Percentiles rank a stretch among this genome's conserved stretches.
Evolutionary conservation across 805 yeast species (phyloP).

Genomic region (Brettanomyces sp.): DNA sequence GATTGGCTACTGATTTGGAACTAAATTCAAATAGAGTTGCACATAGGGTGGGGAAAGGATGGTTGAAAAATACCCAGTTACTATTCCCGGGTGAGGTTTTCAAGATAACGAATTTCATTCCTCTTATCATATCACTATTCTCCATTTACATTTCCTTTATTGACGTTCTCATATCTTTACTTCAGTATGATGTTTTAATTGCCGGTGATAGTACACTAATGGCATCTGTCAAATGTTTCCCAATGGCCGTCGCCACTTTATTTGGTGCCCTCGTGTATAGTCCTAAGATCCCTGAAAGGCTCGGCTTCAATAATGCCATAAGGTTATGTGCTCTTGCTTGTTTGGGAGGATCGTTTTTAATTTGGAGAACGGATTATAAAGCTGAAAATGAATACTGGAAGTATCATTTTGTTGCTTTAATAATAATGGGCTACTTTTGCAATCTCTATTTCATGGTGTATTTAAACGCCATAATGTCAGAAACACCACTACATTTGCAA

Average conservation of each 20-base stretch:
- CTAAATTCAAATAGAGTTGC: too few species aligned
- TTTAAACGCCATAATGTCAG: slow-evolving; percentile 20
- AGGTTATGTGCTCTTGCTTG: slow-evolving; percentile 7
- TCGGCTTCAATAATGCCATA: slow-evolving; percentile 15
- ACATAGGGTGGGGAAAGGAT: neutral
- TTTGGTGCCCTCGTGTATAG: slow-evolving; percentile 18
- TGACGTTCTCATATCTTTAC: slow-evolving; percentile 2
- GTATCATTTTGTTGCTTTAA: slow-evolving; percentile 16
- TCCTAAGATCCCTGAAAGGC: slow-evolving; percentile 1
- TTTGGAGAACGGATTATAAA: slow-evolving; percentile 10
- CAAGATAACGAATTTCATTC: slow-evolving; percentile 13
- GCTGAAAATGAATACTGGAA: slow-evolving; percentile 14
- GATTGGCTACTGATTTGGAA: neutral
- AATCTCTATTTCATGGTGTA: slow-evolving; percentile 28
- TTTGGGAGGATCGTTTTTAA: slow-evolving; percentile 13
- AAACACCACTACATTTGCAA: slow-evolving; percentile 13
- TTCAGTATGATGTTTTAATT: slow-evolving; percentile 20
- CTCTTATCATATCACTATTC: slow-evolving; percentile 6
- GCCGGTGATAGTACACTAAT: slow-evolving; percentile 23
- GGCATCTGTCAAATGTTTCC: slow-evolving; percentile 28
- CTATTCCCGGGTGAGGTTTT: slow-evolving; percentile 15
- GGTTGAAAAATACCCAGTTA: slow-evolving; percentile 10
- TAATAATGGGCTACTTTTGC: slow-evolving; percentile 11
- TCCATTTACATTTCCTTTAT: slow-evolving; percentile 5
- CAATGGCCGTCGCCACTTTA: slow-evolving; percentile 24